Evolutionary conservation across 2,329 filamentous ascomycete genomes (phyloP), one percentile per base, ranked within the genome.

Genomic region (Remersonia thermophila): DNA sequence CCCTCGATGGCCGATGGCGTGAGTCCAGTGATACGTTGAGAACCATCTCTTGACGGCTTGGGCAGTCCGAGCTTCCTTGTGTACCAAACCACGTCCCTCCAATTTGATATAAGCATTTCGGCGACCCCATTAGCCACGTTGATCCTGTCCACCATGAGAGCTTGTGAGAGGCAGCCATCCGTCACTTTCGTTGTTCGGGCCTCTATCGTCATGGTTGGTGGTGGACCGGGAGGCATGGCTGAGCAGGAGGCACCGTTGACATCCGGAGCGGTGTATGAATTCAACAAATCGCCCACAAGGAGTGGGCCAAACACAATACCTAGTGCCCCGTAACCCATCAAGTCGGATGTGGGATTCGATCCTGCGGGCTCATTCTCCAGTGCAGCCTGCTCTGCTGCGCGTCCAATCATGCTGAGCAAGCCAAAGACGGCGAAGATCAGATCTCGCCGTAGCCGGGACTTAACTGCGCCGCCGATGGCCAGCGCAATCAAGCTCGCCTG

Each of bases 361-460:
- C 60, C 58, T 4, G 71, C 68, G 9, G 58, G 55, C 13, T 62
- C 61, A 41, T 74, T 67, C 48, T 75, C 67, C 17, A 66, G 60
- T 4, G 64, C 62, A 0, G 65, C 56, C 25, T 59, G 62, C 49
- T 80, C 71, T 2, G 74, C 71, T 4, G 65, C 58, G 17, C 69
- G 60, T 2, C 74, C 77, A 37, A 82, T 65, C 27, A 78, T 59
- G 35, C 68, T 73, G 9, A 81, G 58, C 10, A 82, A 59, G 0
- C 77, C 78, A 50, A 82, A 77, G 0, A 82, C 74, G 4, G 74
- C 71, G 42, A 72, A 80, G 30, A 82, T 75, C 3, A 82, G 57
- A 32, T 80, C 73, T 16, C 76, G 63, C 29, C 73, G 67, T 41
- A 71, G 73, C 36, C 66, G 66, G 1, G 74, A 79, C 37, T 62